These are phyloP conservation scores for Melocanna baccifera DNA, from an alignment of 176 grass and related monocot genomes.

Conservation along the genomic window DNA sequence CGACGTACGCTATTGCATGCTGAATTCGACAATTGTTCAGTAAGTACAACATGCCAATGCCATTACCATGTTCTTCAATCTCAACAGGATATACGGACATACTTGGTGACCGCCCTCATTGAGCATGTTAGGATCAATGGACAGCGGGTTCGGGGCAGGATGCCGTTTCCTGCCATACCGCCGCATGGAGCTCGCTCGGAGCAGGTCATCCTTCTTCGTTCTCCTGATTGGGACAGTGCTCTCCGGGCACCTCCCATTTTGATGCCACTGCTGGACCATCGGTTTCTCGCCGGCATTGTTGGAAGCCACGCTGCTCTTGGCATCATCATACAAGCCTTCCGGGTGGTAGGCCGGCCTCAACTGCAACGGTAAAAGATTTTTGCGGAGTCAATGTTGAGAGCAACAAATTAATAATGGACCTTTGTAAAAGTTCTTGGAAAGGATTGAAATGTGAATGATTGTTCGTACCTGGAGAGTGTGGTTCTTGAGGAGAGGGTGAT, in stretches of 20 bases:
- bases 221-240: slow-evolving; percentile 61
- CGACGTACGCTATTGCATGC: slow-evolving; percentile 57
- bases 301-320: slow-evolving; percentile 37
- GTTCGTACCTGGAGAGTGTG: slow-evolving; percentile 55
- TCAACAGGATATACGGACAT: background rate
- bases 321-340: slow-evolving; percentile 44
- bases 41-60: background rate
- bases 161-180: slow-evolving; percentile 53
- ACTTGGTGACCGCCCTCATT: slow-evolving; percentile 58
- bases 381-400: background rate
- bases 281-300: slow-evolving; percentile 25
- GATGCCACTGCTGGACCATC: slow-evolving; percentile 57
- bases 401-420: background rate
- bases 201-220: slow-evolving; percentile 54
- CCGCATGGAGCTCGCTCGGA: slow-evolving; percentile 49
- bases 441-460: background rate
- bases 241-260: slow-evolving; percentile 57
- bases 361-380: slow-evolving; percentile 21
- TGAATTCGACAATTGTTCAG: slow-evolving; percentile 25
- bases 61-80: background rate
- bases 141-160: slow-evolving; percentile 22
- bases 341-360: slow-evolving; percentile 64
- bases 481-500: slow-evolving; percentile 74
- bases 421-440: background rate
- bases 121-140: slow-evolving; percentile 53